phyloP scores from a whole-genome alignment of 2,329 filamentous ascomycete genomes.

The Sporothrix variecibatus region DNA sequence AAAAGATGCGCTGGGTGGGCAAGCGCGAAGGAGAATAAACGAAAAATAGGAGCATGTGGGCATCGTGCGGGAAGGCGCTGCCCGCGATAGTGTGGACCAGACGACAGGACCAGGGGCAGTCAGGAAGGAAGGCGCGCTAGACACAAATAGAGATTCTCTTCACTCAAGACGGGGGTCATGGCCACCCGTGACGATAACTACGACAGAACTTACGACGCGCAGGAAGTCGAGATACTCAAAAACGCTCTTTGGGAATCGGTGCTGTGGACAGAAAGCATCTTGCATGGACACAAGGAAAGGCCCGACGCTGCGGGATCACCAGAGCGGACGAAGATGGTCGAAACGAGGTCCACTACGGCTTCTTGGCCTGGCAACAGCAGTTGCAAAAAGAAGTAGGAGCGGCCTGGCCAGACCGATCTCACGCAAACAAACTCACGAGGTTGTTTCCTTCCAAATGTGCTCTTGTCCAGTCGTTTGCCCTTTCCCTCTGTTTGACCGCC shows the following conservation, averaged over 20 bases:
- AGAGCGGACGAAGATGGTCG: neutral
- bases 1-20: neutral
- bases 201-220: neutral
- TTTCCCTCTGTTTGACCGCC: neutral
- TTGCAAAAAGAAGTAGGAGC: neutral
- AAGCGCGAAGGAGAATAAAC: conserved; percentile 1
- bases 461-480: conserved; percentile 5
- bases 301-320: conserved; percentile 7
- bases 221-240: neutral
- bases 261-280: neutral
- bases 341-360: neutral
- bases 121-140: conserved; percentile 16
- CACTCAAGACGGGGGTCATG: neutral
- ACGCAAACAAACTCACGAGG: neutral
- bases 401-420: neutral
- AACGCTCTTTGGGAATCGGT: neutral
- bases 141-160: neutral
- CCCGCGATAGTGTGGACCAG: conserved; percentile 22
- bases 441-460: neutral
- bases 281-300: neutral
- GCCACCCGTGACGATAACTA: conserved; percentile 6
- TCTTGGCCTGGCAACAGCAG: conserved; percentile 4
- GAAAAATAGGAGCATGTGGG: conserved; percentile 11
- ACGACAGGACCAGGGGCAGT: neutral
- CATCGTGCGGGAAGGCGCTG: conserved; percentile 27